Conservation (phyloP, 2,329 filamentous ascomycete genomes). For the Pseudopyrenochaeta lycopersici region DNA sequence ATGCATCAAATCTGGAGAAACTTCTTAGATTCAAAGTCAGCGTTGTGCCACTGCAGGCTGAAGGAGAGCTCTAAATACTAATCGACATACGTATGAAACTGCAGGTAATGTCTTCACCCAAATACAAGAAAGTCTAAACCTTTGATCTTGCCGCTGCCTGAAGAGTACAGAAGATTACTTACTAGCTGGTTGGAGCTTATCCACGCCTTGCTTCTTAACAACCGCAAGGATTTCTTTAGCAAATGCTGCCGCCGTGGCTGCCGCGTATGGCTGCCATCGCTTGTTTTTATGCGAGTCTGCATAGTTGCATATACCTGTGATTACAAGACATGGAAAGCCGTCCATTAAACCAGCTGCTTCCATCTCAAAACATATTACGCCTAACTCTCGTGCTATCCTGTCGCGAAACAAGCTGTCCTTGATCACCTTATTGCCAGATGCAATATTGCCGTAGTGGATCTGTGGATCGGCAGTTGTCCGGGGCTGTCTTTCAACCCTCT, state of each 20-base stretch:
- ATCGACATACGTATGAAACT: no score
- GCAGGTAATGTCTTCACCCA: no score
- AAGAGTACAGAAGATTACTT: no score
- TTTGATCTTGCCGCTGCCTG: no score
- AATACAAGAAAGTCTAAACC: no score
- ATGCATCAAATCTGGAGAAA: no score
- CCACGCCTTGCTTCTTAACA: no score
- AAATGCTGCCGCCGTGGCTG: conserved; percentile 24
- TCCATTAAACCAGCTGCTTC: no score
- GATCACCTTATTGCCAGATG: conserved; percentile 54
- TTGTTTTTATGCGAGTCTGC: conserved; percentile 20
- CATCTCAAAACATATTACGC: conserved; percentile 30
- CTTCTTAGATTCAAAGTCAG: no score
- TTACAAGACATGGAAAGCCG: conserved; percentile 29
- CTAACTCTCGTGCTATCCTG: conserved; percentile 25
- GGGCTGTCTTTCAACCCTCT: conserved; percentile 4
- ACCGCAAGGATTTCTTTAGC: conserved; percentile 23
- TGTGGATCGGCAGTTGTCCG: neutral
- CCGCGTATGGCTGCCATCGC: conserved; percentile 26
- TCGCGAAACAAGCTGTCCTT: conserved; percentile 51
- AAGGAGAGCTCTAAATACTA: no score
- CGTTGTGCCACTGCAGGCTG: conserved; percentile 18
- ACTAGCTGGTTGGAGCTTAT: no score
- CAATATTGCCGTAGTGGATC: conserved; percentile 49
- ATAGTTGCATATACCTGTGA: conserved; percentile 35